Evolutionary conservation across 257 asterid species (phyloP).

Genomic region (Salvia splendens): DNA sequence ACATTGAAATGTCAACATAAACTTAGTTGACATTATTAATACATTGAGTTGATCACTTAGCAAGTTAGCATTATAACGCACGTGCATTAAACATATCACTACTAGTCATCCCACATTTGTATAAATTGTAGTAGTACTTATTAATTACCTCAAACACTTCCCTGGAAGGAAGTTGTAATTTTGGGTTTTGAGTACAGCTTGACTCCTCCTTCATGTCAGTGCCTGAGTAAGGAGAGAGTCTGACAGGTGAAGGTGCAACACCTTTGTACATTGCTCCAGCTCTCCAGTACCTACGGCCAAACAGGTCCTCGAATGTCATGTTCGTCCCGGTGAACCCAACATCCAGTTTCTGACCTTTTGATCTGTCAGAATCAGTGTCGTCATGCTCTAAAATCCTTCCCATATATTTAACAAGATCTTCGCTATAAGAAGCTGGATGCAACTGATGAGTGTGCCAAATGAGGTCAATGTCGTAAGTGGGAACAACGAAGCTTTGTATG

Average conservation of each 20-base stretch:
- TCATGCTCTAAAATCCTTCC: conserved; percentile 90
- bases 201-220: conserved; percentile 39
- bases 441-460: conserved; percentile 99
- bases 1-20: too few species aligned
- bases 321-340: conserved; percentile 80
- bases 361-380: conserved; percentile 92
- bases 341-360: conserved; percentile 89
- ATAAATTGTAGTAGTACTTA: not conserved
- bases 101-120: conserved; percentile 2
- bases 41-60: too few species aligned
- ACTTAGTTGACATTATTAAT: too few species aligned
- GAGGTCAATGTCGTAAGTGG: conserved; percentile 95
- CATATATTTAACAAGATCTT: conserved; percentile 68
- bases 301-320: conserved; percentile 74
- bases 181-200: conserved; percentile 38
- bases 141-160: conserved; percentile 69
- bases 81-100: conserved; percentile 22
- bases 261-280: conserved; percentile 98
- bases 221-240: conserved; percentile 53
- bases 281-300: conserved; percentile 85
- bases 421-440: conserved; percentile 76
- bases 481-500: conserved; percentile 84
- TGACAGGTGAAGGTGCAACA: conserved; percentile 66
- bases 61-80: too few species aligned
- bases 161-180: conserved; percentile 43